Evolutionary conservation across 1,284 basidiomycete genomes (phyloP).

Genomic region (Apiotrichum akiyoshidainum): DNA sequence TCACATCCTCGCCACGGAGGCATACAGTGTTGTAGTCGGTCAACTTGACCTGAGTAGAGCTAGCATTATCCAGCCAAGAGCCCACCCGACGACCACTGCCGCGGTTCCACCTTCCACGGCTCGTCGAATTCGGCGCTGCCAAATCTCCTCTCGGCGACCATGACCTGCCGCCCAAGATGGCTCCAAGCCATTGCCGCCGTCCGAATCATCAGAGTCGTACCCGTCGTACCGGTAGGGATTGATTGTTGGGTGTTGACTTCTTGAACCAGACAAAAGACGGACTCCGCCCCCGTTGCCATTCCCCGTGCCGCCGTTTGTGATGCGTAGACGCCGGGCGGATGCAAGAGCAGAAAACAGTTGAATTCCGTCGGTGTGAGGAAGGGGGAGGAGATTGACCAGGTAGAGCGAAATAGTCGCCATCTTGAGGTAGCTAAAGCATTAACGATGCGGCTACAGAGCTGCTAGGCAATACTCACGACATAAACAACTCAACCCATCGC

Average conservation of each 20-base stretch:
- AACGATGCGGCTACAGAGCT: not conserved
- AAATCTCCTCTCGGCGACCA: slow-evolving; percentile 26
- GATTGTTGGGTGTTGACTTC: slow-evolving; percentile 21
- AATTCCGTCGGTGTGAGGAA: slow-evolving; percentile 44
- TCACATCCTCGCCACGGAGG: too few relatives aligned
- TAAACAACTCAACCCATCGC: slow-evolving; percentile 32
- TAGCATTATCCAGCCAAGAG: slow-evolving; percentile 33
- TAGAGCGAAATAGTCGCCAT: slow-evolving; percentile 43
- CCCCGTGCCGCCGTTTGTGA: not conserved
- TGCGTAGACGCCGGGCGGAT: not conserved
- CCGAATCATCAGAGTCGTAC: slow-evolving; percentile 27
- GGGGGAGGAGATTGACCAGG: slow-evolving; percentile 47
- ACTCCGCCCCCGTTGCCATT: slow-evolving; percentile 5
- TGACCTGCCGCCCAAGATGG: slow-evolving; percentile 16
- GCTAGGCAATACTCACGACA: slow-evolving; percentile 27
- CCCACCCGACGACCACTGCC: slow-evolving; percentile 25
- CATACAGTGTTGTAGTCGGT: not conserved
- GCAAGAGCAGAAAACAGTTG: slow-evolving; percentile 34
- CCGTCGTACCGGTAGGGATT: slow-evolving; percentile 13
- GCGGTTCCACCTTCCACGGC: slow-evolving; percentile 25
- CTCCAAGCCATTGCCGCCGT: slow-evolving; percentile 25
- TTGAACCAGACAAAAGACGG: not conserved
- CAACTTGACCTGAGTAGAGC: slow-evolving; percentile 35
- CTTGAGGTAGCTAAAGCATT: slow-evolving; percentile 31
- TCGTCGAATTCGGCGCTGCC: slow-evolving; percentile 29